Evolutionary conservation across 2,329 filamentous ascomycete species (phyloP).

Genomic region (Pseudogymnoascus sp.): DNA sequence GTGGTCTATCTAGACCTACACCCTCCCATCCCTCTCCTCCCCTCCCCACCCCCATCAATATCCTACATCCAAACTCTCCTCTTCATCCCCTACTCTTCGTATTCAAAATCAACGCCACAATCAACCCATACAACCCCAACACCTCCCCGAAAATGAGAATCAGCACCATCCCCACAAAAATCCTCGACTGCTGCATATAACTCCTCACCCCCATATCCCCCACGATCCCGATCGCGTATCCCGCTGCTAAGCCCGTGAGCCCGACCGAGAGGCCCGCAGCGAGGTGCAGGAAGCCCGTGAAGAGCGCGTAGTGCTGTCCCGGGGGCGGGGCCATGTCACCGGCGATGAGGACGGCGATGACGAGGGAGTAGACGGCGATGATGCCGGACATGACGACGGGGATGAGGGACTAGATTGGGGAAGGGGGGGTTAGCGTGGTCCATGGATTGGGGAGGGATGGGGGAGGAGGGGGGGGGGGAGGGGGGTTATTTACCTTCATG

Average conservation of each 20-base stretch:
- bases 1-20: slow-evolving; percentile 1
- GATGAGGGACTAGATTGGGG: slow-evolving; percentile 65
- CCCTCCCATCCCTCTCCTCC: too few species aligned
- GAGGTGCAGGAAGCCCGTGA: slow-evolving; percentile 89
- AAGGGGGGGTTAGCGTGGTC: slow-evolving; percentile 76
- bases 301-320: slow-evolving; percentile 66
- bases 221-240: slow-evolving; percentile 92
- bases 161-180: slow-evolving; percentile 97
- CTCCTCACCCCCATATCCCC: slow-evolving; percentile 89
- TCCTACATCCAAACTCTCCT: background rate
- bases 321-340: slow-evolving; percentile 73
- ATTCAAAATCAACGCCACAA: slow-evolving; percentile 89
- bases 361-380: slow-evolving; percentile 93
- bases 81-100: slow-evolving; percentile 47
- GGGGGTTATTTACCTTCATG: slow-evolving; percentile 64
- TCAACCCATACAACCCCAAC: slow-evolving; percentile 94
- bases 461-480: slow-evolving; percentile 78
- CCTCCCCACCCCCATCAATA: background rate
- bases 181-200: slow-evolving; percentile 91
- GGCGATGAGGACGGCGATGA: slow-evolving; percentile 92
- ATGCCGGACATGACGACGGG: slow-evolving; percentile 98
- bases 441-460: slow-evolving; percentile 49
- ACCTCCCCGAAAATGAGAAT: slow-evolving; percentile 99
- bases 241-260: slow-evolving; percentile 83
- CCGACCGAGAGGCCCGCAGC: slow-evolving; percentile 86